Conservation (phyloP, 2,329 filamentous ascomycete genomes). For the Tolypocladium nubicola region DNA sequence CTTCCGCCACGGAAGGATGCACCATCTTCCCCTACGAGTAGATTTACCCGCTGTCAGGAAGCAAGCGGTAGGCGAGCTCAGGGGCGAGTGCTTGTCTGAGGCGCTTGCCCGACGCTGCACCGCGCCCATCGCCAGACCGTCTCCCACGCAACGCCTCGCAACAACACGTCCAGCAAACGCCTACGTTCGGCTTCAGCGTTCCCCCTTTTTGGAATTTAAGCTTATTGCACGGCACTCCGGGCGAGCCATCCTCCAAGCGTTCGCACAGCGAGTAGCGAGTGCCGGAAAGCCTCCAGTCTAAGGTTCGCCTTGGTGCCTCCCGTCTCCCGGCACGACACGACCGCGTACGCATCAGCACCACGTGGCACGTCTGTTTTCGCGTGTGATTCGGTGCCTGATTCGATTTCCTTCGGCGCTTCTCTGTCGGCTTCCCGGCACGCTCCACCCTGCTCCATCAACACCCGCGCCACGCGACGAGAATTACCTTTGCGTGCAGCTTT, state of each 20-base stretch:
- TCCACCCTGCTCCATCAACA: neutral
- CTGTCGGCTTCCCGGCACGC: neutral
- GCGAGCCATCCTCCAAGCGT: neutral
- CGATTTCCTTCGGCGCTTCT: neutral
- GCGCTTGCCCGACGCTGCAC: neutral
- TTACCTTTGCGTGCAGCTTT: neutral
- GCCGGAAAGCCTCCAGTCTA: neutral
- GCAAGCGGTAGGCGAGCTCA: neutral
- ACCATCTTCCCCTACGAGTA: neutral
- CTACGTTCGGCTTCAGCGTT: slow-evolving; percentile 1
- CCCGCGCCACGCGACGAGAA: neutral
- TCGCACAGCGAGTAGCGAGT: slow-evolving; percentile 2
- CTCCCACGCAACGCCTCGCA: neutral
- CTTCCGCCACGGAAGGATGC: neutral
- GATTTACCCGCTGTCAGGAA: neutral
- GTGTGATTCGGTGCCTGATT: neutral
- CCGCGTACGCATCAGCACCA: neutral
- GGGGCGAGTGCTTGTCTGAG: neutral
- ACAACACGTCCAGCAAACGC: neutral
- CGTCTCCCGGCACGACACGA: neutral
- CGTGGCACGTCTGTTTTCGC: neutral
- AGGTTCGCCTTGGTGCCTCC: neutral
- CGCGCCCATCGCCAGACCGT: neutral
- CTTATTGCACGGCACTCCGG: neutral
- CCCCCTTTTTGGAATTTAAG: slow-evolving; percentile 4